phyloP scores from a whole-genome alignment of 108 stramenopile species.

The Cyclotella baltica region DNA sequence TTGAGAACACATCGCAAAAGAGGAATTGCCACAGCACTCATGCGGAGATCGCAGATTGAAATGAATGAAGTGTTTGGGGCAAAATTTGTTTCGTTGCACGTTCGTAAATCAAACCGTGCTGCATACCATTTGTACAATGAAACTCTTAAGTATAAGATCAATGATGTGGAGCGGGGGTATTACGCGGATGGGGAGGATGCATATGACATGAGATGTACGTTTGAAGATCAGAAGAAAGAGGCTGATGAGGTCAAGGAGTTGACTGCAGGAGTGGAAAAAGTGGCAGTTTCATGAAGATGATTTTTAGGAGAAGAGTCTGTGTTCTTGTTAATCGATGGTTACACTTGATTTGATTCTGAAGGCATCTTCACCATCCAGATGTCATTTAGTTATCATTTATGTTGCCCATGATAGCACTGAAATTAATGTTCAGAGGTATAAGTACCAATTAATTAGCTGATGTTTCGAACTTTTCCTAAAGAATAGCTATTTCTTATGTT shows the following conservation, averaged over 20 bases:
- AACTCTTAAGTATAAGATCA: conserved; percentile 93
- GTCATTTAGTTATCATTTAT: too few species aligned
- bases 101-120: conserved; percentile 95
- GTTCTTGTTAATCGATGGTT: too few species aligned
- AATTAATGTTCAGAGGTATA: too few species aligned
- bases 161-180: conserved; percentile 97
- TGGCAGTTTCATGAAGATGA: background rate
- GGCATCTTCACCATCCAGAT: too few species aligned
- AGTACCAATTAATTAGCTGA: too few species aligned
- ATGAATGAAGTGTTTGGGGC: conserved; percentile 96
- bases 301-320: background rate
- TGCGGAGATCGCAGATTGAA: conserved; percentile 87
- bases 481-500: too few species aligned
- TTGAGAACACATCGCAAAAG: conserved; percentile 94
- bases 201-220: conserved; percentile 95
- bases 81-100: conserved; percentile 96
- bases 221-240: conserved; percentile 42
- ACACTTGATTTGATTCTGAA: too few species aligned
- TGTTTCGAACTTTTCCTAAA: too few species aligned
- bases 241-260: background rate
- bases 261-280: conserved; percentile 9
- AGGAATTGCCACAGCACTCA: conserved; percentile 94
- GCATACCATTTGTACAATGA: conserved; percentile 97
- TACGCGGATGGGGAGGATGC: conserved; percentile 99
- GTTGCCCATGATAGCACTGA: too few species aligned